Base-by-base conservation (phyloP, 495 filamentous ascomycete genomes). In the Ascodesmis nigricans region DNA sequence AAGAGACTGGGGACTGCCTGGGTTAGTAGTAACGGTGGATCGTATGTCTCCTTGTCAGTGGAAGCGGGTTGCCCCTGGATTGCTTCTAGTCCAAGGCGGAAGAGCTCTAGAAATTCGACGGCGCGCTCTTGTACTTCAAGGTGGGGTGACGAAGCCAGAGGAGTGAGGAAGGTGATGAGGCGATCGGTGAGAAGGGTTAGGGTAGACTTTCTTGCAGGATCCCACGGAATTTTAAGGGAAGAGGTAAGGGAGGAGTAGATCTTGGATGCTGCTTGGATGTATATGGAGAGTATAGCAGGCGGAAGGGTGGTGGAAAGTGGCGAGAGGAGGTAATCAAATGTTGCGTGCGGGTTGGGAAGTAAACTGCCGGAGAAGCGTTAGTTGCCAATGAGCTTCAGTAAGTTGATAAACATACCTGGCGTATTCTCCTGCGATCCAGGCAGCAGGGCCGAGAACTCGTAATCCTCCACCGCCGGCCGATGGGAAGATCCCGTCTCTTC, bases 71-170 rank as follows among this genome's bases (percentile, higher is more conserved):
- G 72, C n/a, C 64, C 66, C 3, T 63, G 59, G 4, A 75, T 64
- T 15, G 84, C 78, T 55, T 97, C 84, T 0, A 69, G 65, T 8
- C 75, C 75, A 26, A 97, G 60, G 28, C 78, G 76, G 44, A 93
- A 67, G 3, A 95, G 63, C 46, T 97, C 87, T 1, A 77, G 62
- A 45, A 84, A 90, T 47, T 92, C 84, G 10, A 92, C 83, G 5
- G 81, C 72, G 31, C 90, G 68, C 55, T 95, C 87, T 53, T 97
- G 87, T n/a, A 95, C 80, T 46, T 95, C 87, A 6, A 97, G 59
- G 43, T 70, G 75, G 0, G 90, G 80, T 49, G 92, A 81, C 3
- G 67, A 64, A 0, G 71, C 63, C 17, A 93, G 55, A 0, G 69
- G 62, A 33, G 91, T 83, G 2, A 91, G 58, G 28, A 81, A 75